phyloP scores from a whole-genome alignment of 805 yeast species.

The Yamadazyma philogaea region DNA sequence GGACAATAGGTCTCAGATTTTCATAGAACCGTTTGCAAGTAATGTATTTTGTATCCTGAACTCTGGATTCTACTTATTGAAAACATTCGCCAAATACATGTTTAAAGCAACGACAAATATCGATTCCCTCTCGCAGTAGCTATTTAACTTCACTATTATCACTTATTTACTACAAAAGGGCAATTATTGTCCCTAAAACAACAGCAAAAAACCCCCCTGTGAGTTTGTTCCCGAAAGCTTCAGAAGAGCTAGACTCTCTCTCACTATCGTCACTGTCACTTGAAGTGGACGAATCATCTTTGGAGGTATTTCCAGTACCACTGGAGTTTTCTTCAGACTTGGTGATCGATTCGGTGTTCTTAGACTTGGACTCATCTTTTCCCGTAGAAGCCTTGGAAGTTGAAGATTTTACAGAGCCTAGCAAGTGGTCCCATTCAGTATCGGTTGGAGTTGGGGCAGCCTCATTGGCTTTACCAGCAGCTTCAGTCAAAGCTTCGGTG shows the following conservation, averaged over 20 bases:
- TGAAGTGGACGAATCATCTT: background rate
- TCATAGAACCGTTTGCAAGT: too few relatives aligned
- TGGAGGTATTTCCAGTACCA: background rate
- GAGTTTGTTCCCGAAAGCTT: constrained; percentile 1
- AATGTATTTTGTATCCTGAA: too few relatives aligned
- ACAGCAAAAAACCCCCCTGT: constrained; percentile 13
- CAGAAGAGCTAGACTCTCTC: background rate
- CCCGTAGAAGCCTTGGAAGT: constrained; percentile 1
- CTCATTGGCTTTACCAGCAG: constrained; percentile 23
- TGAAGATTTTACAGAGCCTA: constrained; percentile 4
- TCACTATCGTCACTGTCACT: background rate
- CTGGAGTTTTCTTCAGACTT: background rate
- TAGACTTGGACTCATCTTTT: background rate
- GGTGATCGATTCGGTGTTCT: background rate
- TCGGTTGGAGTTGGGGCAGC: constrained; percentile 15
- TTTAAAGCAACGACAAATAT: too few relatives aligned
- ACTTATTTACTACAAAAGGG: constrained; percentile 1
- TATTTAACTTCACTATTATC: background rate
- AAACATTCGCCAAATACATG: too few relatives aligned
- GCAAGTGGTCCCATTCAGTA: constrained; percentile 9
- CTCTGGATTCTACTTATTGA: too few relatives aligned
- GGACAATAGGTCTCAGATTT: too few relatives aligned
- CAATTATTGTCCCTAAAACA: constrained; percentile 8
- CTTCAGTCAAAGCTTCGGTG: constrained; percentile 18
- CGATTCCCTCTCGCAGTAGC: too few relatives aligned